Evolutionary conservation across 257 asterid species (phyloP).

Genomic region (Catharanthus roseus): DNA sequence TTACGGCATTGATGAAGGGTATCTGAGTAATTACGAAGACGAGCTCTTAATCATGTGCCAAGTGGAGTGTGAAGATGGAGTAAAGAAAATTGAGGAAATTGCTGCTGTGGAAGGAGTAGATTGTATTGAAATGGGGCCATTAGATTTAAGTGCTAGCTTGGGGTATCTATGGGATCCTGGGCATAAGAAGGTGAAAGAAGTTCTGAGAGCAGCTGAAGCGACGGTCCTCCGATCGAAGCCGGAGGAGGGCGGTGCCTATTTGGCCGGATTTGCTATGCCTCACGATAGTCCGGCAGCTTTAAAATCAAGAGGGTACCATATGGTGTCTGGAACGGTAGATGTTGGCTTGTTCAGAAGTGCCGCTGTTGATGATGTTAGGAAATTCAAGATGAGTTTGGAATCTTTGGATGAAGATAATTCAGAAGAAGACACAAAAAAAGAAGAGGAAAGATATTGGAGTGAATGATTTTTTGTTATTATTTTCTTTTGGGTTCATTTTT

Average conservation of each 20-base stretch:
- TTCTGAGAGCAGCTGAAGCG: constrained; percentile 54
- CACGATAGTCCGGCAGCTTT: constrained; percentile 46
- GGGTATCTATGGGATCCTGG: constrained; percentile 92
- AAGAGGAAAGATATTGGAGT: constrained; percentile 74
- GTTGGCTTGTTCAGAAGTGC: constrained; percentile 56
- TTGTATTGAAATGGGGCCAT: constrained; percentile 80
- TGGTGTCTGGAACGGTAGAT: constrained; percentile 74
- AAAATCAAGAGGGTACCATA: constrained; percentile 63
- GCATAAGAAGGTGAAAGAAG: constrained; percentile 68
- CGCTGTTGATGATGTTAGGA: constrained; percentile 64
- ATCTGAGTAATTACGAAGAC: constrained; percentile 56
- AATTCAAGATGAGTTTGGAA: constrained; percentile 38
- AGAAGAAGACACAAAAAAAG: constrained; percentile 11
- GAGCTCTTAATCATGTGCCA: constrained; percentile 75
- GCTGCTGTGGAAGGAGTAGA: constrained; percentile 72
- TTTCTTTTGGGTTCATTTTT: background rate
- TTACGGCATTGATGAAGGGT: constrained; percentile 70
- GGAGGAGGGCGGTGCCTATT: constrained; percentile 36
- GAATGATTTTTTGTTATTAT: constrained; percentile 25
- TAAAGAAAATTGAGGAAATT: constrained; percentile 57
- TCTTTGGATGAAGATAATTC: constrained; percentile 16
- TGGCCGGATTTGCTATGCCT: constrained; percentile 80
- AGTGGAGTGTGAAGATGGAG: constrained; percentile 62
- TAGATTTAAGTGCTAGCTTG: constrained; percentile 83
- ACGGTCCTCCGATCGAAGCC: constrained; percentile 34